Base-by-base conservation (phyloP, 306 rosid species). In the Citrullus amarus region DNA sequence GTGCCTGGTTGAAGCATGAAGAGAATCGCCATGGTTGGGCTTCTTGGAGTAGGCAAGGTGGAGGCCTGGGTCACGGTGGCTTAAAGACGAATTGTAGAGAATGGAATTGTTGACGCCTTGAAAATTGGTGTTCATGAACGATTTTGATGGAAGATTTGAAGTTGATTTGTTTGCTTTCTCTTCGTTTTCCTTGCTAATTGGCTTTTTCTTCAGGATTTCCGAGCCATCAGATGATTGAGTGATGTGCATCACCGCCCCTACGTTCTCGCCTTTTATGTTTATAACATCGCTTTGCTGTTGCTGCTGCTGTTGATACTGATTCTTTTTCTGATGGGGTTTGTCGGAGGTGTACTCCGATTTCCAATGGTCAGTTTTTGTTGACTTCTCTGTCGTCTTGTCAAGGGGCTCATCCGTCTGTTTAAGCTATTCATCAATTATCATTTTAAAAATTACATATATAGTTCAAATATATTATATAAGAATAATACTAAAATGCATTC, bases 21-120 rank as follows among this genome's bases (percentile, higher is more conserved):
- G 3, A 4, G 55, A 2, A n/a, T 69, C 88, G 2, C 77, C 88
- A 43, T 22, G 75, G 25, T 14, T 41, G 20, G 93, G 87, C 79
- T 85, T 90, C 80, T 84, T 84, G 5, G 90, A 50, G 75, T 82
- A 85, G 70, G 76, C 7, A 30, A 90, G 78, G 80, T 81, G 92
- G 53, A 90, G 87, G 4, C 98, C 98, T 1, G 96, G 93, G 62
- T 93, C 93, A 43, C 87, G 86, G 73, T 83, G 87, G 38, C 77
- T 84, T 84, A 81, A 84, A 2, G 82, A 79, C 1, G 83, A n/a
- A 51, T 86, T 51, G 78, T 66, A 90, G 44, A 91, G 18, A 12
- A 93, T 38, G 55, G 96, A 93, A 70, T 91, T 93, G 82, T 91
- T 91, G 4, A 91, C 77, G 1, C 91, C 79, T 74, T 93, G 98